phyloP scores from a whole-genome alignment of 331 rosid genomes.

The Telfairia occidentalis region DNA sequence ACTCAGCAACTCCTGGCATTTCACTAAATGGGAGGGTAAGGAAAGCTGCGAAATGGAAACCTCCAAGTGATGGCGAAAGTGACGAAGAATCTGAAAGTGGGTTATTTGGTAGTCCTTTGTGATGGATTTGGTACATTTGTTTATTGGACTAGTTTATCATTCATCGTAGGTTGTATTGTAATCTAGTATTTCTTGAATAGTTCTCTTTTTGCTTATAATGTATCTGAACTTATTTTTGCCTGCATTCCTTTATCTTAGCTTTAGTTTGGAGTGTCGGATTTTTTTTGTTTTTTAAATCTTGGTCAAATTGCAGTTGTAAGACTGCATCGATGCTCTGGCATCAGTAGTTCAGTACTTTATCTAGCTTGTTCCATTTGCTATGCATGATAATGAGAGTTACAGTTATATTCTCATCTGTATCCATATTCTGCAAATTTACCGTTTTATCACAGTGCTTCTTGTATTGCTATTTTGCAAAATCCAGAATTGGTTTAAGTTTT shows the following conservation, averaged over 20 bases:
- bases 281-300: neutral
- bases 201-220: neutral
- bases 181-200: neutral
- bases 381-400: neutral
- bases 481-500: neutral
- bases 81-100: conserved; percentile 83
- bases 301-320: neutral
- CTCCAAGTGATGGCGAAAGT: conserved; percentile 70
- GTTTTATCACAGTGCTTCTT: neutral
- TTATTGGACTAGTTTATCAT: conserved; percentile 9
- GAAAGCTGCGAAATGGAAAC: conserved; percentile 73
- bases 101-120: conserved; percentile 24
- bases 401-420: neutral
- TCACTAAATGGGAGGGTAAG: conserved; percentile 87
- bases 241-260: neutral
- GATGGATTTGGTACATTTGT: conserved; percentile 19
- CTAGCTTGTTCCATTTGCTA: neutral
- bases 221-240: neutral
- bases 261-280: neutral
- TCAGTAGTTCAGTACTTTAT: neutral
- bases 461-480: neutral
- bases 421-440: neutral
- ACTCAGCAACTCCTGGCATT: conserved; percentile 77
- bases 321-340: neutral
- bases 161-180: conserved; percentile 5